A percentile compares a stretch with the other conserved stretches of the same genome.
Conservation (phyloP, 306 rosid genomes). For the Lupinus albus region DNA sequence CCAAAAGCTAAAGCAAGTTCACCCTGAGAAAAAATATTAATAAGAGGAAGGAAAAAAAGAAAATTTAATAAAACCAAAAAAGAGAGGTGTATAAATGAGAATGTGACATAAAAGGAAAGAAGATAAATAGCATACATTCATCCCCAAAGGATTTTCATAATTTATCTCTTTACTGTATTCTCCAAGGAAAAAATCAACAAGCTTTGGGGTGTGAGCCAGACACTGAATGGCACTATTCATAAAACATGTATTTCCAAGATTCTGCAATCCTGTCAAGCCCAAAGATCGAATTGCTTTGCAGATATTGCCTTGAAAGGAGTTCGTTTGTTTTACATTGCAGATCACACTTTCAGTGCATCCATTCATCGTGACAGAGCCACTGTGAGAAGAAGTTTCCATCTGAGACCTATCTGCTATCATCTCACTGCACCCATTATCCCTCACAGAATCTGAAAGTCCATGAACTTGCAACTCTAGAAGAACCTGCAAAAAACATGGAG, state of each 20-base stretch:
- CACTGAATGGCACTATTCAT: constrained; percentile 94
- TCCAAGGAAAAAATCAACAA: constrained; percentile 79
- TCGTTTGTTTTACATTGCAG: constrained; percentile 35
- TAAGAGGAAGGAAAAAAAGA: neutral
- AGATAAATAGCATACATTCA: constrained; percentile 61
- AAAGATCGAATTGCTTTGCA: constrained; percentile 54
- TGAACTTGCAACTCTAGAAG: constrained; percentile 73
- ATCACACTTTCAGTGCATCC: constrained; percentile 55
- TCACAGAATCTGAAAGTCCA: constrained; percentile 55
- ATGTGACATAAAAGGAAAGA: constrained; percentile 27
- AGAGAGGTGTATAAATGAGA: constrained; percentile 12
- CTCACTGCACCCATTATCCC: constrained; percentile 48
- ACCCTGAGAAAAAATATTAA: constrained; percentile 55
- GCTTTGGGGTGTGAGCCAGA: constrained; percentile 78
- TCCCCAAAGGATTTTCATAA: constrained; percentile 77
- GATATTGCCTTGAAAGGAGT: constrained; percentile 49
- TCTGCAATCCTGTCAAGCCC: constrained; percentile 82
- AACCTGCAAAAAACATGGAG: constrained; percentile 57
- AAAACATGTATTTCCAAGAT: constrained; percentile 95
- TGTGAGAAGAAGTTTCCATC: constrained; percentile 47
- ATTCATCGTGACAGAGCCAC: constrained; percentile 51
- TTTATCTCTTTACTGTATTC: constrained; percentile 78
- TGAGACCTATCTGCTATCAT: constrained; percentile 47
- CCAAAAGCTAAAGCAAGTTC: constrained; percentile 92
- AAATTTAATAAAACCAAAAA: constrained; percentile 1